Conservation (phyloP, 768 basidiomycete genomes). For the Phylloporus arenicola region DNA sequence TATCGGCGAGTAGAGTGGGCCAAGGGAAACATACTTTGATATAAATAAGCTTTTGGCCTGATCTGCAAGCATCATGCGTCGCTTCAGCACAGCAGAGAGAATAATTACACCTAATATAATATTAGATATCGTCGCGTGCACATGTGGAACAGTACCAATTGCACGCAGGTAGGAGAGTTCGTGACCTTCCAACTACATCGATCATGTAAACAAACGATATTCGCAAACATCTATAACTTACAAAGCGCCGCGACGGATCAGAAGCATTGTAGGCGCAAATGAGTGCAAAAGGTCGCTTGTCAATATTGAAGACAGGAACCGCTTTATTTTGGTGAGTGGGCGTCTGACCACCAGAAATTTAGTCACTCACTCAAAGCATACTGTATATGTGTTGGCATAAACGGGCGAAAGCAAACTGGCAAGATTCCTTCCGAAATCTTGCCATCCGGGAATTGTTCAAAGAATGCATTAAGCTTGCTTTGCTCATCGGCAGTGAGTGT, state of each 20-base stretch:
- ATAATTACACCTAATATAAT: constrained; percentile 70
- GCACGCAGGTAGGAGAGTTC: constrained; percentile 89
- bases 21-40: constrained; percentile 57
- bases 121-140: constrained; percentile 1
- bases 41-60: constrained; percentile 92
- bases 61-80: constrained; percentile 90
- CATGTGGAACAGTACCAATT: constrained; percentile 48
- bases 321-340: constrained; percentile 37
- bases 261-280: constrained; percentile 88
- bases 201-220: constrained; percentile 6
- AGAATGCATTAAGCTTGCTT: constrained; percentile 67
- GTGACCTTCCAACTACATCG: constrained; percentile 72
- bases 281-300: constrained; percentile 86
- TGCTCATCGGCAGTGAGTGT: constrained; percentile 69
- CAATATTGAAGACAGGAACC: constrained; percentile 90
- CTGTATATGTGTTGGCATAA: constrained; percentile 76
- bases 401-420: constrained; percentile 74
- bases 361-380: constrained; percentile 74
- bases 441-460: constrained; percentile 76
- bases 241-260: constrained; percentile 75
- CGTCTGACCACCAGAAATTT: background rate
- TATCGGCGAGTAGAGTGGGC: background rate
- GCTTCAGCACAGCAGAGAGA: constrained; percentile 85
- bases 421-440: constrained; percentile 84
- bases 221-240: constrained; percentile 31